Percentiles rank a stretch among this genome's conserved stretches.
These are phyloP conservation scores for Crithidia mellificae DNA, from an alignment of 208 protist species.

Conservation along the genomic window DNA sequence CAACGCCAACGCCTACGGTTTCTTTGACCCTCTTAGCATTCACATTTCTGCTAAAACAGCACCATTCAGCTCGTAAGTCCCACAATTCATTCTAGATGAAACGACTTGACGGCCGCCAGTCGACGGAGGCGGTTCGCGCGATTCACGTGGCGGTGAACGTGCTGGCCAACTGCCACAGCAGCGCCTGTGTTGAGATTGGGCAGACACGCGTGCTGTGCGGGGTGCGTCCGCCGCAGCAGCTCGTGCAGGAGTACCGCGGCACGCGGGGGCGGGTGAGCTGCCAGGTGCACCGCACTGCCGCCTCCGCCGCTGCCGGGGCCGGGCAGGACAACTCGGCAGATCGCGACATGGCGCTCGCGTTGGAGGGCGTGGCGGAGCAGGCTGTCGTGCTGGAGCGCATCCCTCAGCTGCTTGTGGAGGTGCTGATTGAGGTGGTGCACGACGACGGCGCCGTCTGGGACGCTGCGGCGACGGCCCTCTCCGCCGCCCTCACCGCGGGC, in stretches of 20 bases:
- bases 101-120: conserved; percentile 35
- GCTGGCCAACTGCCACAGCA: conserved; percentile 79
- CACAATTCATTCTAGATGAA: conserved; percentile 12
- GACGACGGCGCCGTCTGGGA: conserved; percentile 80
- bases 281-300: conserved; percentile 48
- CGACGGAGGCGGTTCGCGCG: conserved; percentile 50
- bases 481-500: conserved; percentile 60
- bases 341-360: conserved; percentile 57
- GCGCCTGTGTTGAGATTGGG: conserved; percentile 78
- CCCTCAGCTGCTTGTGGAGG: conserved; percentile 78
- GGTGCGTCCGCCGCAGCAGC: conserved; percentile 83
- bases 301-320: conserved; percentile 21
- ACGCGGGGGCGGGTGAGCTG: conserved; percentile 68
- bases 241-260: conserved; percentile 84
- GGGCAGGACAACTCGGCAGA: conserved; percentile 36
- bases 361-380: conserved; percentile 83
- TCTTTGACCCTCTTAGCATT: too few relatives aligned
- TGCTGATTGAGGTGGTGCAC: conserved; percentile 69
- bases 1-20: too few relatives aligned
- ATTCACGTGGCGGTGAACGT: conserved; percentile 72
- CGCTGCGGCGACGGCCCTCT: conserved; percentile 64
- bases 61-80: neutral
- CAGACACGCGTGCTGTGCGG: conserved; percentile 79
- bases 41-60: too few relatives aligned
- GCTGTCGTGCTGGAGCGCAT: conserved; percentile 72